Percentiles rank a stretch among this genome's conserved stretches.
Evolutionary conservation across 495 filamentous ascomycete genomes (phyloP).

Genomic region (Copromyces sp.): DNA sequence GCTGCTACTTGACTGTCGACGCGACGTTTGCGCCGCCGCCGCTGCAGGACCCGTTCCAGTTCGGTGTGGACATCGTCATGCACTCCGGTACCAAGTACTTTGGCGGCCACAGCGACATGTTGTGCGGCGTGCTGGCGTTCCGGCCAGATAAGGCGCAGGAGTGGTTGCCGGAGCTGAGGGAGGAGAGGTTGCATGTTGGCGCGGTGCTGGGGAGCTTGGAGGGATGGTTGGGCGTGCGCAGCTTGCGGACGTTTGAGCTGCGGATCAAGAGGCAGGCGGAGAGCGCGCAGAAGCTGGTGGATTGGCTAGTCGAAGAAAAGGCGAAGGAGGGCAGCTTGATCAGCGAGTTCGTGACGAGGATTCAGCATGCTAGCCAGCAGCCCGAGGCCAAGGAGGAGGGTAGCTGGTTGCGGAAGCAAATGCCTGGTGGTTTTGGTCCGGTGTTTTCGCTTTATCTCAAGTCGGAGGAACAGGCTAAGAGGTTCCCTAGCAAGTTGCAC

Average conservation of each 20-base stretch:
- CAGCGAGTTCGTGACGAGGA: constrained; percentile 41
- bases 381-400: constrained; percentile 43
- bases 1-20: constrained; percentile 76
- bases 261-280: constrained; percentile 64
- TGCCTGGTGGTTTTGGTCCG: constrained; percentile 84
- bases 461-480: constrained; percentile 47
- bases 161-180: constrained; percentile 46
- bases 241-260: constrained; percentile 76
- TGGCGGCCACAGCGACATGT: constrained; percentile 84
- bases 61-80: constrained; percentile 77
- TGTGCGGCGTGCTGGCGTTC: constrained; percentile 72
- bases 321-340: constrained; percentile 30
- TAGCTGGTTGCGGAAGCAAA: constrained; percentile 73
- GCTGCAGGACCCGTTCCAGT: constrained; percentile 73
- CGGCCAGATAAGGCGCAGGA: constrained; percentile 26
- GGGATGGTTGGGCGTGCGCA: constrained; percentile 82
- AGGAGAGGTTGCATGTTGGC: constrained; percentile 66
- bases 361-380: constrained; percentile 74
- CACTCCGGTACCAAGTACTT: constrained; percentile 93
- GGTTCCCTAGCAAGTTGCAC: constrained; percentile 63
- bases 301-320: constrained; percentile 50
- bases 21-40: constrained; percentile 88
- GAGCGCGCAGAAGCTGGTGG: constrained; percentile 56
- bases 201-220: constrained; percentile 85
- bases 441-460: constrained; percentile 71